Evolutionary conservation across 805 yeast genomes (phyloP).

Genomic region (Ogataea glucozyma): DNA sequence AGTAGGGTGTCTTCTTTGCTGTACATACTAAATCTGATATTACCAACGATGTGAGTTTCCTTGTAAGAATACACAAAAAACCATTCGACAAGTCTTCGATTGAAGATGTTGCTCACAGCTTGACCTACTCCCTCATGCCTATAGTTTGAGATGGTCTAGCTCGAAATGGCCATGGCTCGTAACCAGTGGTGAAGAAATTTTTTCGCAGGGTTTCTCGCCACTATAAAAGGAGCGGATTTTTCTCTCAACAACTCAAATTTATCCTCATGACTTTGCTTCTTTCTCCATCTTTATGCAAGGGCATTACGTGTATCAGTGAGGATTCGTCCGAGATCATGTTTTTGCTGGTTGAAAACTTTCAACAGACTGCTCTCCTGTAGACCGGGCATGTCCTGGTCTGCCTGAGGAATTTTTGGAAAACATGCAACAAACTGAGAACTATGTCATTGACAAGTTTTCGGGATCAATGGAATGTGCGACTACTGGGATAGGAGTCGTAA

Average conservation of each 20-base stretch:
- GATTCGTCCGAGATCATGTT: slow-evolving; percentile 99
- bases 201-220: slow-evolving; percentile 4
- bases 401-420: slow-evolving; percentile 77
- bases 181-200: slow-evolving; percentile 14
- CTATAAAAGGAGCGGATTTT: slow-evolving; percentile 15
- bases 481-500: too few relatives aligned
- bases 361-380: slow-evolving; percentile 78
- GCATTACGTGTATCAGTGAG: slow-evolving; percentile 99
- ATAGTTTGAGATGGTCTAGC: too few relatives aligned
- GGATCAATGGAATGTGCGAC: too few relatives aligned
- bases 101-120: too few relatives aligned
- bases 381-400: slow-evolving; percentile 37
- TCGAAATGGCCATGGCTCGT: slow-evolving; percentile 3
- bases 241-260: neutral
- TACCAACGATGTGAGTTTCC: neutral
- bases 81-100: too few relatives aligned
- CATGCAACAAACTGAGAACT: neutral
- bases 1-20: neutral
- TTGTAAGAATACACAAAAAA: too few relatives aligned
- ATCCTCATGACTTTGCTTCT: slow-evolving; percentile 8
- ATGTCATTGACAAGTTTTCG: slow-evolving; percentile 5
- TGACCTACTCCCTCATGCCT: too few relatives aligned
- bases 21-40: neutral
- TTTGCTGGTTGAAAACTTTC: slow-evolving; percentile 99
- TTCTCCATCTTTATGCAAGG: slow-evolving; percentile 93